phyloP scores from a whole-genome alignment of 164 flowering plant genomes.

The Tinospora cordifolia region DNA sequence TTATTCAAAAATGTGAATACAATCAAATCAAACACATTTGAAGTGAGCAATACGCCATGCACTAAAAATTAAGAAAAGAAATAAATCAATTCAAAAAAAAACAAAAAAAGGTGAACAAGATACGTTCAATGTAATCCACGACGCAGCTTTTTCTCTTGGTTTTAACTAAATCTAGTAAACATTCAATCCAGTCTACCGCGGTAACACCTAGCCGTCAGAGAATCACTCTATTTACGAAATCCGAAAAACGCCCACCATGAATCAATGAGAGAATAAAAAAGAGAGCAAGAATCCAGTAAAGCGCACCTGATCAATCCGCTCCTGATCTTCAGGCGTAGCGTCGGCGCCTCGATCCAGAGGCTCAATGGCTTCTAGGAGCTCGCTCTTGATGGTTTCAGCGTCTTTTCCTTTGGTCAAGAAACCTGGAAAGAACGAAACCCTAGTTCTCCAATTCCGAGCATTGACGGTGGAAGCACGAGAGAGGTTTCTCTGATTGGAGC shows the following conservation, averaged over 20 bases:
- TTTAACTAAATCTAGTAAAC: background rate
- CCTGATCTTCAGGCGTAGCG: slow-evolving; percentile 67
- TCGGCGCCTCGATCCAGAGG: slow-evolving; percentile 85
- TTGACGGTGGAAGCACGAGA: background rate
- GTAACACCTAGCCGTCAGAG: no score
- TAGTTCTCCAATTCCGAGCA: slow-evolving; percentile 47
- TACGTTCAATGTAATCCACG: no score
- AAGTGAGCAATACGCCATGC: no score
- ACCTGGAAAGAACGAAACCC: slow-evolving; percentile 67
- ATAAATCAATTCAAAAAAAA: no score
- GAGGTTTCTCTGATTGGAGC: background rate
- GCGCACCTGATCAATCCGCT: slow-evolving; percentile 53
- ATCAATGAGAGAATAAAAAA: background rate
- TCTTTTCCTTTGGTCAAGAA: slow-evolving; percentile 55
- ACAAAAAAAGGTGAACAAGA: no score
- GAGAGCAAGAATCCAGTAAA: background rate
- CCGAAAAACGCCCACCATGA: background rate
- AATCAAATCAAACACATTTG: no score
- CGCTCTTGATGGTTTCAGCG: slow-evolving; percentile 44
- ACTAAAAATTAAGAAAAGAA: no score
- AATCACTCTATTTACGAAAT: background rate
- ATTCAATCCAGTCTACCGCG: background rate
- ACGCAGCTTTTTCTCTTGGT: background rate
- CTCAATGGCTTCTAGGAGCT: slow-evolving; percentile 64
- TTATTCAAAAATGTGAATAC: no score